A percentile compares a stretch with the other conserved stretches of the same genome.
Evolutionary conservation across 768 basidiomycete genomes (phyloP).

Genomic region (Antrodiella citrinella): DNA sequence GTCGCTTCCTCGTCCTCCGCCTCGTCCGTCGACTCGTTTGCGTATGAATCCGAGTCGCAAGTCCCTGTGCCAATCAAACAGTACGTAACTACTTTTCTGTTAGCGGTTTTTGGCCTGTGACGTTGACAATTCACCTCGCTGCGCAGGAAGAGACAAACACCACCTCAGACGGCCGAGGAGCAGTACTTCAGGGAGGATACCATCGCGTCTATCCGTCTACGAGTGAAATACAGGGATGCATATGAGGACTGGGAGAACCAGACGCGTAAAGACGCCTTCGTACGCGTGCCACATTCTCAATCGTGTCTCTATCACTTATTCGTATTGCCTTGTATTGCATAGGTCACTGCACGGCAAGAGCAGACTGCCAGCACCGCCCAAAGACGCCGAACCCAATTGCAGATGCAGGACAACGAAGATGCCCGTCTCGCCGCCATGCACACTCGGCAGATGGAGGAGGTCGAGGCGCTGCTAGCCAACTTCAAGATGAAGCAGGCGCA

Average conservation of each 20-base stretch:
- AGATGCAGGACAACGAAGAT: constrained; percentile 13
- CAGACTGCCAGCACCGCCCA: constrained; percentile 14
- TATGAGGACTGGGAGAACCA: constrained; percentile 47
- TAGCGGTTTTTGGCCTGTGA: neutral
- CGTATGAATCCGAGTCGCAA: constrained; percentile 37
- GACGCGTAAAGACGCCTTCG: constrained; percentile 37
- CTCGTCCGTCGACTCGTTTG: constrained; percentile 32
- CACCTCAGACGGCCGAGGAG: constrained; percentile 21
- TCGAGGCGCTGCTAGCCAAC: constrained; percentile 35
- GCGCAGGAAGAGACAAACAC: constrained; percentile 15
- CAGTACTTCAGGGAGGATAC: constrained; percentile 34
- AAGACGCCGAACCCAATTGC: constrained; percentile 10
- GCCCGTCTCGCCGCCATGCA: constrained; percentile 32
- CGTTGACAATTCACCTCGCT: constrained; percentile 1
- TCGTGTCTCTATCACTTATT: neutral
- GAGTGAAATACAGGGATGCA: constrained; percentile 34
- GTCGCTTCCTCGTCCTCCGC: constrained; percentile 23
- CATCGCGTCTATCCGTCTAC: constrained; percentile 37
- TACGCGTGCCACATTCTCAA: constrained; percentile 16
- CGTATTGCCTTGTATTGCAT: no score
- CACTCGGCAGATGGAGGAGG: constrained; percentile 43
- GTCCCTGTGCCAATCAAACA: constrained; percentile 24
- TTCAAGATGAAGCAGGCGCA: constrained; percentile 37
- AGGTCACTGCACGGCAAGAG: constrained; percentile 33
- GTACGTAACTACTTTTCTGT: constrained; percentile 21